These are phyloP conservation scores for Metschnikowia bowlesiae DNA, from an alignment of 805 yeast genomes.

Conservation along the genomic window DNA sequence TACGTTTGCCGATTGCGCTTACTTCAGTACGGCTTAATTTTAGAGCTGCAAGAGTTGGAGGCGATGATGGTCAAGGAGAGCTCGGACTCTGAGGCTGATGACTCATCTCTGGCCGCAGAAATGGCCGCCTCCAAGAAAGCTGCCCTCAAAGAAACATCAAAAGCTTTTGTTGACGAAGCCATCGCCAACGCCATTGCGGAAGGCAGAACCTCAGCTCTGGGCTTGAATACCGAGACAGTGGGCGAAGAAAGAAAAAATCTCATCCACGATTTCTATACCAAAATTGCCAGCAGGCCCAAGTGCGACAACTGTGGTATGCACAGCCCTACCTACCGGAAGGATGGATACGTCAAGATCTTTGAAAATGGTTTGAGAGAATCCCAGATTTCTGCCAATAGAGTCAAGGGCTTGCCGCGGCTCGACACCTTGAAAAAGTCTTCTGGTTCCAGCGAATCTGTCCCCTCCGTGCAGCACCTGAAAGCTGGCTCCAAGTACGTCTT, in stretches of 20 bases:
- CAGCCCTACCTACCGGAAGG: constrained; percentile 92
- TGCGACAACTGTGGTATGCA: constrained; percentile 97
- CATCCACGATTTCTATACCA: constrained; percentile 71
- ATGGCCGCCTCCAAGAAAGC: constrained; percentile 36
- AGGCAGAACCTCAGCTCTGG: constrained; percentile 64
- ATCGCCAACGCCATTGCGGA: constrained; percentile 71
- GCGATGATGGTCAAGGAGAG: constrained; percentile 42
- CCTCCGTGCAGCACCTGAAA: constrained; percentile 49
- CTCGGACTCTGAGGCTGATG: constrained; percentile 38
- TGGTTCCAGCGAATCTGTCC: constrained; percentile 30
- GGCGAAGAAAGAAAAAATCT: constrained; percentile 78
- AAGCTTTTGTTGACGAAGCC: constrained; percentile 63
- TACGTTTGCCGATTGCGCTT: constrained; percentile 73
- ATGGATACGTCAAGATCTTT: constrained; percentile 88
- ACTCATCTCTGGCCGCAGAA: constrained; percentile 23
- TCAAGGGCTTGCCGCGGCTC: constrained; percentile 72
- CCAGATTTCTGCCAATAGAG: constrained; percentile 74
- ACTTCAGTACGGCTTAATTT: constrained; percentile 81
- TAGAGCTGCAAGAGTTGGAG: constrained; percentile 74
- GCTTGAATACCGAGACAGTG: constrained; percentile 78
- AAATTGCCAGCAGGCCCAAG: constrained; percentile 68
- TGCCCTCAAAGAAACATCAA: constrained; percentile 57
- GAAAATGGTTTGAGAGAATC: constrained; percentile 82
- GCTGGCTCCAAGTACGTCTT: constrained; percentile 81
- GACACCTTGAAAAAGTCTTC: constrained; percentile 48